Evolutionary conservation across 2,329 filamentous ascomycete species (phyloP), one percentile per base, ranked within the genome.

Genomic region (Chaetomium sp.): DNA sequence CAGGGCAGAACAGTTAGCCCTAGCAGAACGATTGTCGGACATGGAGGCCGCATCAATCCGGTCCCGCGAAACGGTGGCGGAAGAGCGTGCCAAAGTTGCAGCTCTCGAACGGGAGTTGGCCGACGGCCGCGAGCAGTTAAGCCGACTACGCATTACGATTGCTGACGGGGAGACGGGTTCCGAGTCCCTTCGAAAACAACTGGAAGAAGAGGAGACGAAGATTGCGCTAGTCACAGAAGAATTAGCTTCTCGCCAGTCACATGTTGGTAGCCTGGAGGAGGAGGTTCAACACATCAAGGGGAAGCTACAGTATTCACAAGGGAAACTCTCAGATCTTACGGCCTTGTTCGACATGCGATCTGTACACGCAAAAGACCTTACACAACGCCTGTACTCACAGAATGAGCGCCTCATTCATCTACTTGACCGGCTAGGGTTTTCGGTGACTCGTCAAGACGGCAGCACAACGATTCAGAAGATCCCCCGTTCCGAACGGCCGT

Each of bases 341-440:
- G 73, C 73, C 32, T 82, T 85, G 50, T 82, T 89, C 47, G 84
- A 90, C 44, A 78, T 82, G 46, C 87, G 90, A 46, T 86, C 87
- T 42, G 76, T 78, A 52, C 86, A 85, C 59, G 86, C 89, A 5
- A 90, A 89, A 68, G 89, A 96, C 60, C 76, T 97, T 10, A 95
- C 91, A 1, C 87, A 91, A 65, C 84, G 86, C 54, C 77, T 96
- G 4, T 95, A 89, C 68, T 79, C 84, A 1, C 89, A 96, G 59
- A 91, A 94, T 59, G 88, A 95, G 63, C 86, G 89, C 32, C 77
- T 96, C n/a, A 81, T 82, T 57, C 84, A 87, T 51, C 82, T 99
- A 48, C 77, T 99, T 0, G 91, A 97, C 67, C 83, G 90, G 35
- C 78, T 97, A 4, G 92, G 92, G 10, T 96, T 94, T 67, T 84